Conservation (phyloP, 495 filamentous ascomycete genomes). For the Letharia lupina region DNA sequence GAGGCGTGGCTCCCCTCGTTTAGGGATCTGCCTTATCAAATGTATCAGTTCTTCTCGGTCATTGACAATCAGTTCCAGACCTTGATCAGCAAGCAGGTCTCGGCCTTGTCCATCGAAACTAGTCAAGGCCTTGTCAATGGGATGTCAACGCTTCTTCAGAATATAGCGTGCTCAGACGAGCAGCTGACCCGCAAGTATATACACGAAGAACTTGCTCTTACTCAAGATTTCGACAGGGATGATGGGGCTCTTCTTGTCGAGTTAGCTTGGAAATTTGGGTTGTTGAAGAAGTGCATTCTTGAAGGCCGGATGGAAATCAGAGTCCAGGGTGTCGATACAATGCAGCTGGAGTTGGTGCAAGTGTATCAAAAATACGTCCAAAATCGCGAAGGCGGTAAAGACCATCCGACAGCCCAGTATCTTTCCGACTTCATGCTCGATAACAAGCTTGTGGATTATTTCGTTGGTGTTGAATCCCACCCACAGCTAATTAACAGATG, state of each 20-base stretch:
- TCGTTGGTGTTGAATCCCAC: conserved; percentile 86
- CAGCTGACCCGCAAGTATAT: conserved; percentile 38
- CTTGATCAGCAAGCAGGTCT: conserved; percentile 32
- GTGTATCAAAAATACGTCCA: conserved; percentile 51
- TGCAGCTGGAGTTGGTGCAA: conserved; percentile 63
- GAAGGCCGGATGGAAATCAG: conserved; percentile 86
- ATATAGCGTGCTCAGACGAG: conserved; percentile 29
- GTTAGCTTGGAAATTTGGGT: conserved; percentile 60
- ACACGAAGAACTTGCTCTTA: conserved; percentile 58
- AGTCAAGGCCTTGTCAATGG: conserved; percentile 30
- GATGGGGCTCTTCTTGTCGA: conserved; percentile 41
- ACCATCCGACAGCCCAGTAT: conserved; percentile 51
- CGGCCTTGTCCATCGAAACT: conserved; percentile 27
- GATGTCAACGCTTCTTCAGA: conserved; percentile 35
- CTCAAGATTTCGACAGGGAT: conserved; percentile 59
- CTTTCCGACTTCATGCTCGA: conserved; percentile 56
- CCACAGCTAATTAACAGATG: conserved; percentile 77
- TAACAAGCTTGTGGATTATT: conserved; percentile 67
- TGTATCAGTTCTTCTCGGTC: conserved; percentile 20
- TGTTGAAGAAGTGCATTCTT: conserved; percentile 61
- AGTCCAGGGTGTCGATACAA: conserved; percentile 58
- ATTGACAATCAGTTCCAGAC: conserved; percentile 23
- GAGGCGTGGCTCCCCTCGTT: background rate
- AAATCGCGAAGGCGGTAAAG: conserved; percentile 26
- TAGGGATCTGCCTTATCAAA: conserved; percentile 13